A percentile compares a stretch with the other conserved stretches of the same genome.
Evolutionary conservation across 805 yeast species (phyloP).

Genomic region (Suhomyces vadensis): DNA sequence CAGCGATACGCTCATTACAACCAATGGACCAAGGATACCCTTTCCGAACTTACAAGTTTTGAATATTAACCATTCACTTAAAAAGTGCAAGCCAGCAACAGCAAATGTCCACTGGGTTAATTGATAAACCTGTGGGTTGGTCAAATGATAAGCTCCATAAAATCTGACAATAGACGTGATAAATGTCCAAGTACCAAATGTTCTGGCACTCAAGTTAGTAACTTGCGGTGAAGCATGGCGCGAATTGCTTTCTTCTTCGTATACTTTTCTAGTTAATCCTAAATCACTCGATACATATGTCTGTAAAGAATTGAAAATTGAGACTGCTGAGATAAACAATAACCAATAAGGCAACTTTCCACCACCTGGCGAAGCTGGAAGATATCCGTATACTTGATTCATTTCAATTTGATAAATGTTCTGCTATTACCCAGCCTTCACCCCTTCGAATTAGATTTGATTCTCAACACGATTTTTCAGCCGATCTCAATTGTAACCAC

Average conservation of each 20-base stretch:
- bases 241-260: constrained; percentile 41
- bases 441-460: too few species aligned
- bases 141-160: constrained; percentile 76
- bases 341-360: constrained; percentile 41
- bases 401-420: too few species aligned
- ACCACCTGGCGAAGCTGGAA: constrained; percentile 22
- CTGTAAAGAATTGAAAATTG: constrained; percentile 87
- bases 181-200: constrained; percentile 98
- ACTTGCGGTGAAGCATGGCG: constrained; percentile 33
- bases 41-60: constrained; percentile 81
- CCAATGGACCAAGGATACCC: constrained; percentile 86
- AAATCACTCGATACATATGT: constrained; percentile 72
- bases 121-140: constrained; percentile 69
- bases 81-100: constrained; percentile 83
- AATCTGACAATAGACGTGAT: constrained; percentile 80
- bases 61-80: constrained; percentile 77
- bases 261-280: constrained; percentile 75
- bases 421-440: too few species aligned
- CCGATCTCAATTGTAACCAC: too few species aligned
- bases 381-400: constrained; percentile 2
- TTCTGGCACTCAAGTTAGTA: constrained; percentile 76
- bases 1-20: constrained; percentile 69
- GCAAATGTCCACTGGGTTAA: constrained; percentile 77
- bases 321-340: constrained; percentile 72
- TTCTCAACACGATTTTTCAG: too few species aligned